A percentile compares a stretch with the other conserved stretches of the same genome.
Evolutionary conservation across 768 basidiomycete genomes (phyloP).

Genomic region (Suillus weaverae): DNA sequence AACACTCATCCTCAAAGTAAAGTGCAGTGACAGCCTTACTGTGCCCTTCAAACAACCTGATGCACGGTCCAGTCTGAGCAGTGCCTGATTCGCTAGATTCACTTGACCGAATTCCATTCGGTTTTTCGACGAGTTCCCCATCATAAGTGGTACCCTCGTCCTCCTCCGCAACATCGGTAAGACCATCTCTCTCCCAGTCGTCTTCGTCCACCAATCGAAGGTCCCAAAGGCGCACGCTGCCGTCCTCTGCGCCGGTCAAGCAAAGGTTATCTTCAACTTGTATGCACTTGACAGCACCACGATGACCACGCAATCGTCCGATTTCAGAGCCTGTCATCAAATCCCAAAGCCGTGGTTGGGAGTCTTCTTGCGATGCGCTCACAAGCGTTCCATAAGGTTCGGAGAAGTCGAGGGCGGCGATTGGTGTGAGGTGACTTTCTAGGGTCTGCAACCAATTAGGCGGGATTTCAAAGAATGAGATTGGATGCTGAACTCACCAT

Average conservation of each 20-base stretch:
- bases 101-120: constrained; percentile 42
- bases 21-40: constrained; percentile 89
- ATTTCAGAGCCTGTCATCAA: constrained; percentile 86
- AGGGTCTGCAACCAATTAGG: constrained; percentile 57
- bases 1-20: constrained; percentile 92
- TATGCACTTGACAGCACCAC: constrained; percentile 78
- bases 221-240: constrained; percentile 88
- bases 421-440: constrained; percentile 74
- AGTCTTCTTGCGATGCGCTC: constrained; percentile 81
- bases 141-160: constrained; percentile 41
- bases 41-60: constrained; percentile 84
- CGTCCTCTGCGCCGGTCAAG: constrained; percentile 88
- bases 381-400: constrained; percentile 96
- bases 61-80: constrained; percentile 47
- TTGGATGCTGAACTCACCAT: constrained; percentile 61
- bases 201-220: constrained; percentile 79
- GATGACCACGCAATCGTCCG: constrained; percentile 81
- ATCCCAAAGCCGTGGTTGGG: constrained; percentile 93
- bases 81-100: constrained; percentile 41
- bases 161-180: constrained; percentile 68
- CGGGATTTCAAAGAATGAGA: neutral
- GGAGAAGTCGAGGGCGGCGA: constrained; percentile 90
- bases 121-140: constrained; percentile 38
- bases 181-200: constrained; percentile 53
- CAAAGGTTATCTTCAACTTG: constrained; percentile 93